These are phyloP conservation scores for Guadua angustifolia DNA, from an alignment of 176 grass and related monocot genomes.

Conservation along the genomic window DNA sequence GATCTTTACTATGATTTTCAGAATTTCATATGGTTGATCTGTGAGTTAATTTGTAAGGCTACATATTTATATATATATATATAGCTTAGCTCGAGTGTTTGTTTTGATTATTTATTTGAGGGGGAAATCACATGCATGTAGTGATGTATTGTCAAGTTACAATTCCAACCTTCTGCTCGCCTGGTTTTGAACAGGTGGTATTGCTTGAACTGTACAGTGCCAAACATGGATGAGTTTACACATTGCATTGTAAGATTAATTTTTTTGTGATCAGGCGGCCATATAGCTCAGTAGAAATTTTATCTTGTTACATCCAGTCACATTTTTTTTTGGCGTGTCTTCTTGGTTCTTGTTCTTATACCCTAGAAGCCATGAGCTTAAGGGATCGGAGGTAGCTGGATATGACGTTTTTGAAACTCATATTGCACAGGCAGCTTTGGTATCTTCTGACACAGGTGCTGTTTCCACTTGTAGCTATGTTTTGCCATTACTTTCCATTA, in stretches of 20 bases:
- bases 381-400: constrained; percentile 62
- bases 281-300: constrained; percentile 15
- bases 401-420: constrained; percentile 66
- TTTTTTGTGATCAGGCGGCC: constrained; percentile 13
- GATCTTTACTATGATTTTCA: neutral
- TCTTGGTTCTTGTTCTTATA: constrained; percentile 43
- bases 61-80: too few species aligned
- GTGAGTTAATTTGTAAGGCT: neutral
- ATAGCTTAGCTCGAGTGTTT: neutral
- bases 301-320: constrained; percentile 22
- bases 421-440: constrained; percentile 52
- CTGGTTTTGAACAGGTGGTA: constrained; percentile 66
- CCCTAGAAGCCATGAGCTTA: constrained; percentile 62
- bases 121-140: neutral
- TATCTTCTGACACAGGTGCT: constrained; percentile 60
- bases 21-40: neutral
- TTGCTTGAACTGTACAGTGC: constrained; percentile 81
- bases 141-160: too few species aligned
- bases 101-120: neutral
- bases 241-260: constrained; percentile 57
- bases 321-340: constrained; percentile 33
- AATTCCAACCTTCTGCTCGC: constrained; percentile 60
- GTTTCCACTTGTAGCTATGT: constrained; percentile 38
- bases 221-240: constrained; percentile 57
- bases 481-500: constrained; percentile 27